Evolutionary conservation across 805 yeast species (phyloP).

Genomic region (Ascoidea tarda): DNA sequence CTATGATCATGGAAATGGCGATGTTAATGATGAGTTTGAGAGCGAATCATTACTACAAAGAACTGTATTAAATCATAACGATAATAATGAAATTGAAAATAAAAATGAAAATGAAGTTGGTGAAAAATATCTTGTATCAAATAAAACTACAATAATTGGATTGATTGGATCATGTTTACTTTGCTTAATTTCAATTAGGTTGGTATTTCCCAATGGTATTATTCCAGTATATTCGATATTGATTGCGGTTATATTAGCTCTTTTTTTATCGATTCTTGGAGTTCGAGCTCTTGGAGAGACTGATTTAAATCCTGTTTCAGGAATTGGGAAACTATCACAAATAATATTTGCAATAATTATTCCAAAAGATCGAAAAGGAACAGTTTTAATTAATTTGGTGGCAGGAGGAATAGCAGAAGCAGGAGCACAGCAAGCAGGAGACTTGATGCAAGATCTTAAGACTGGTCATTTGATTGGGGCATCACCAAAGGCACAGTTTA

Average conservation of each 20-base stretch:
- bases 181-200: slow-evolving; percentile 50
- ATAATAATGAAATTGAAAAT: not conserved
- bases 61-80: not conserved
- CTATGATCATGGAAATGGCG: not conserved
- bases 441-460: slow-evolving; percentile 91
- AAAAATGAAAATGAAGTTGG: slow-evolving; percentile 25
- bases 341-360: slow-evolving; percentile 71
- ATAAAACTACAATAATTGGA: slow-evolving; percentile 39
- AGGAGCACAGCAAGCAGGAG: slow-evolving; percentile 99
- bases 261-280: slow-evolving; percentile 71
- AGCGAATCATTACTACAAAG: not conserved
- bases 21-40: not conserved
- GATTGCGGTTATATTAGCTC: slow-evolving; percentile 59
- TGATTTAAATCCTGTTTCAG: slow-evolving; percentile 92
- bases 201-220: slow-evolving; percentile 48
- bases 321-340: slow-evolving; percentile 91
- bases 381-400: slow-evolving; percentile 70
- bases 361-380: slow-evolving; percentile 63
- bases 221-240: slow-evolving; percentile 61
- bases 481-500: slow-evolving; percentile 81
- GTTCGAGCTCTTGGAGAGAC: slow-evolving; percentile 95
- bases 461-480: slow-evolving; percentile 90
- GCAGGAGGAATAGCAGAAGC: slow-evolving; percentile 98
- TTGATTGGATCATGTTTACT: slow-evolving; percentile 47
- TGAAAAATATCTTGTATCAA: slow-evolving; percentile 33